These are phyloP conservation scores for Leptomonas seymouri DNA, from an alignment of 208 protist genomes.

Conservation along the genomic window DNA sequence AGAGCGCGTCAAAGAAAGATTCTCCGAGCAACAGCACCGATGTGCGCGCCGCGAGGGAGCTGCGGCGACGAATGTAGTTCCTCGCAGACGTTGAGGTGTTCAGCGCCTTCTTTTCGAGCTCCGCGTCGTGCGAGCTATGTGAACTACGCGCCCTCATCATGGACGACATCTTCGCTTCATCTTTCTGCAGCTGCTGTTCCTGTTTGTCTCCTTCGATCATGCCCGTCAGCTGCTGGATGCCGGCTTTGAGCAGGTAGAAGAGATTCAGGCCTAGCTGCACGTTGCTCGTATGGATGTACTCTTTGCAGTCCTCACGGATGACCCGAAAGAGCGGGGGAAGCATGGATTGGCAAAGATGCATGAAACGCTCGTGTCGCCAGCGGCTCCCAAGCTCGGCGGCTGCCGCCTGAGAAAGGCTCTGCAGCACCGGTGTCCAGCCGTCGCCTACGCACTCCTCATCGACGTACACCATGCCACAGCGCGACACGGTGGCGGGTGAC, in stretches of 20 bases:
- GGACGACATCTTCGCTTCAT: constrained; percentile 3
- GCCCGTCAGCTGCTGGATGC: constrained; percentile 34
- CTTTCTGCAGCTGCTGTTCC: constrained; percentile 31
- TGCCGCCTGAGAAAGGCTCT: constrained; percentile 56
- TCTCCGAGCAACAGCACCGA: constrained; percentile 57
- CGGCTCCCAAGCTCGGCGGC: constrained; percentile 41
- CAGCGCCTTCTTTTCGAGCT: neutral
- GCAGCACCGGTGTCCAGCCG: constrained; percentile 77
- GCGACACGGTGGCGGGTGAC: constrained; percentile 98
- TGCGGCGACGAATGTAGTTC: constrained; percentile 50
- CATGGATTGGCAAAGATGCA: constrained; percentile 67
- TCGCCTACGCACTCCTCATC: constrained; percentile 88
- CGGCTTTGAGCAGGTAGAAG: constrained; percentile 84
- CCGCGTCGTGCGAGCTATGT: neutral
- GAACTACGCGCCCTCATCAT: constrained; percentile 2
- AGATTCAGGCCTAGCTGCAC: constrained; percentile 84
- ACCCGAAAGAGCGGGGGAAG: constrained; percentile 75
- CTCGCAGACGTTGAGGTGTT: constrained; percentile 15
- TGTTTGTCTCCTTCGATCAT: constrained; percentile 41
- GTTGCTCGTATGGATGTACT: constrained; percentile 89
- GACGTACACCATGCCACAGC: constrained; percentile 98
- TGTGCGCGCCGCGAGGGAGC: constrained; percentile 43
- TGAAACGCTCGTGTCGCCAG: constrained; percentile 77
- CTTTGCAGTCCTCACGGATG: constrained; percentile 80
- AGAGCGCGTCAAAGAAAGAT: constrained; percentile 84